Base-by-base conservation (phyloP, 768 basidiomycete species). In the Kwoniella dendrophila region DNA sequence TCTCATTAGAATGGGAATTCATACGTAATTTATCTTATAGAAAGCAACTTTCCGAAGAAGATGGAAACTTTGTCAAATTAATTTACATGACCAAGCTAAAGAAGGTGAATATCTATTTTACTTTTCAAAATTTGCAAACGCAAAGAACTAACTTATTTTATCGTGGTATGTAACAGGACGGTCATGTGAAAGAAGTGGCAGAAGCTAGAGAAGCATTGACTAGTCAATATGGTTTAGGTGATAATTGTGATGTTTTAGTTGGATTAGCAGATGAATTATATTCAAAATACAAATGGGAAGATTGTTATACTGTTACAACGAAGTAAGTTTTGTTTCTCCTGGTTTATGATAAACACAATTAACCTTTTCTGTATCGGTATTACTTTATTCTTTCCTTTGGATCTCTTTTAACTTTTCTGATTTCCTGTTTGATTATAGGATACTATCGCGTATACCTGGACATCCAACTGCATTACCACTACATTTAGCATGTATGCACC, bases 401-500 rank as follows among this genome's bases (percentile, higher is more conserved):
- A 8, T 38, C 36, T 38, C 36, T 18, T 38, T 38, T 38, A 8
- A 8, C 36, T 38, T 38, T 18, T 33, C 52, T n/a, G n/a, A n/a
- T n/a, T n/a, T n/a, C n/a, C n/a, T n/a, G n/a, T n/a, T 41, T 51
- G 8, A 12, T n/a, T 26, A 30, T 76, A 95, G 95, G 71, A 96
- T 98, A 59, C 82, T 97, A 44, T 85, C 86, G 16, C 82, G 90
- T 10, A 87, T 90, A n/a, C 84, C 89, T 1, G 86, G 91, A 41
- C 96, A 99, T 76, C 86, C 87, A 30, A 85, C 89, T 6, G 91
- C 95, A 1, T 88, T 98, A 81, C 92, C 94, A 0, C 77, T 98
- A 61, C 95, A 99, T 74, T 88, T 99, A 33, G 93, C 95, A 3
- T 97, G 95, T 84, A 95, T 98, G 91, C 90, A 94, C 75, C 95